Conservation (phyloP, 306 rosid genomes). For the Echinosophora koreensis region DNA sequence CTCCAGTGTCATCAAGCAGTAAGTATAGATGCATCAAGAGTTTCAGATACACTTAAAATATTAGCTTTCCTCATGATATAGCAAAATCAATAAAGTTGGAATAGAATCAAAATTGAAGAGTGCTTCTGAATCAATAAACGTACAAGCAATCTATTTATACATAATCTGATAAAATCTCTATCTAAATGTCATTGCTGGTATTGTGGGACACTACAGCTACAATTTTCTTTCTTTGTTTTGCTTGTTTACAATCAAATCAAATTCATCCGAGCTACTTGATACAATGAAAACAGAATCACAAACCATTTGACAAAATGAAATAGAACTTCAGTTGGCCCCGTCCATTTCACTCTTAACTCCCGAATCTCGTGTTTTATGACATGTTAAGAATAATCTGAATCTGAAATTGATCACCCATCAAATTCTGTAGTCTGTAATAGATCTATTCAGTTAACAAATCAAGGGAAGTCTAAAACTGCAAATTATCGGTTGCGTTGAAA, state of each 20-base stretch:
- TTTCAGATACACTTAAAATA: conserved; percentile 2
- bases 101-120: conserved; percentile 26
- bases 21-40: conserved; percentile 1
- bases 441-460: background rate
- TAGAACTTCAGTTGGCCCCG: too few species aligned
- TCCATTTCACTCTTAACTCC: too few species aligned
- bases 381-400: conserved; percentile 3
- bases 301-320: background rate
- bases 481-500: background rate
- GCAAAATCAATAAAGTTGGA: conserved; percentile 8
- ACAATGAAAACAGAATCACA: conserved; percentile 31
- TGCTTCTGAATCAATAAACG: conserved; percentile 5
- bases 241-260: background rate
- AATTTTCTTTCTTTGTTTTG: background rate
- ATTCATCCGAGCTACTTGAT: background rate
- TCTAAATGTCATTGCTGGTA: background rate
- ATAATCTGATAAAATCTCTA: background rate
- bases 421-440: conserved; percentile 8
- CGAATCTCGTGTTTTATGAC: too few species aligned
- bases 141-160: background rate
- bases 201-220: background rate
- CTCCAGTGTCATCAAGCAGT: background rate
- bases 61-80: background rate
- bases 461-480: background rate
- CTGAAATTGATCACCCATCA: conserved; percentile 8